phyloP scores from a whole-genome alignment of 306 rosid species.

The Cucurbita argyrosperma region DNA sequence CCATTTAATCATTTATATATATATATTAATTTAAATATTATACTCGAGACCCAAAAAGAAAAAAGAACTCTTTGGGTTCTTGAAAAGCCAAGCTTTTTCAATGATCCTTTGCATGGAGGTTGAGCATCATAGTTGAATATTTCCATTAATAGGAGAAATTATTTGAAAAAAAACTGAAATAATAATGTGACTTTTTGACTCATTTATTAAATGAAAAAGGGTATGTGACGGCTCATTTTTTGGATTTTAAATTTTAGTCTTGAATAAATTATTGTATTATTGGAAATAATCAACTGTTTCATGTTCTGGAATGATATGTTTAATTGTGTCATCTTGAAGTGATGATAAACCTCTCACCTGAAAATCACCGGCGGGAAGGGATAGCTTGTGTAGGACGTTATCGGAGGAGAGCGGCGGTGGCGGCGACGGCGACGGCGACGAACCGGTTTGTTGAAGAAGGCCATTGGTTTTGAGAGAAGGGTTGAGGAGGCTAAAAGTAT shows the following conservation, averaged over 20 bases:
- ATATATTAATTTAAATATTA: neutral
- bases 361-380: conserved; percentile 47
- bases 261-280: no score
- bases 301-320: neutral
- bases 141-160: neutral
- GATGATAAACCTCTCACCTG: conserved; percentile 21
- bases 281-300: neutral
- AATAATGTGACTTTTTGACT: neutral
- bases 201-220: no score
- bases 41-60: neutral
- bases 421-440: conserved; percentile 17
- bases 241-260: no score
- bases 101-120: neutral
- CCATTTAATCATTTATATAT: neutral
- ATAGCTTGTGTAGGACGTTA: conserved; percentile 23
- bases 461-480: conserved; percentile 34
- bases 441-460: conserved; percentile 25
- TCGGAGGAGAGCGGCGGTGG: conserved; percentile 18
- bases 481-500: conserved; percentile 28
- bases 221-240: no score
- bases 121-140: neutral
- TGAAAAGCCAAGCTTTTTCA: neutral
- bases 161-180: no score
- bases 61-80: neutral
- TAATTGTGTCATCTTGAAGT: neutral